Evolutionary conservation across 192 early-diverging fungal species (phyloP), one percentile per base, ranked within the genome.

Genomic region (Geosiphon pyriformis): DNA sequence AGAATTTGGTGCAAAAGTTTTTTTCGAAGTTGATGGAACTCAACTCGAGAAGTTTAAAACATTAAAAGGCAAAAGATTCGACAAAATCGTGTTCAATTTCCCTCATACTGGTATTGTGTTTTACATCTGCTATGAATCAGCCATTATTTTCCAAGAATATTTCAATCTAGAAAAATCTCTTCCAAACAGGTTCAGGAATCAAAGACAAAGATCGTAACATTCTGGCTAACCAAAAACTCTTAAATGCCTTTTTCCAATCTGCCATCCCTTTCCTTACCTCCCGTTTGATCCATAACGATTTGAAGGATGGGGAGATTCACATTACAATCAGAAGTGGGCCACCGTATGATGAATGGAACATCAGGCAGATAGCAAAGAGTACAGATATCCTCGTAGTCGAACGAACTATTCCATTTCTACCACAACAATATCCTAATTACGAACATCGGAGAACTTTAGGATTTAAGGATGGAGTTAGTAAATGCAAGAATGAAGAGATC

Each of bases 401-500:
- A 47, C 81, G 74, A 2, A 82, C 82, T 1, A 62, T 80, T 49
- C 79, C 83, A n/a, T 96, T 97, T 72, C 72, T 74, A 20, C 75
- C 87, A 2, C 70, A 72, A 2, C 72, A 82, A 53, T 96, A 85
- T 72, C 90, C 90, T 3, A 92, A 89, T 7, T 98, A 98, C 67
- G 80, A 85, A 68, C 96, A 98, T 80, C 84, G 95, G 6, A 85
- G 96, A 48, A 98, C 96, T 3, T 85, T 98, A n/a, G 96, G 96
- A 4, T 96, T 89, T 72, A 85, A 92, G 70, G 84, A 94, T 27
- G 91, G 91, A 0, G 35, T 90, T 17, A 92, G 89, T 42, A 81
- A 78, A 29, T 77, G 72, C 3, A 84, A 76, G 4, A 98, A 98
- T 72, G 83, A 80, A 52, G 94, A 98, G 73, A 93, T 96, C 31